phyloP scores from a whole-genome alignment of 805 yeast genomes.

The Ogataea siamensis region DNA sequence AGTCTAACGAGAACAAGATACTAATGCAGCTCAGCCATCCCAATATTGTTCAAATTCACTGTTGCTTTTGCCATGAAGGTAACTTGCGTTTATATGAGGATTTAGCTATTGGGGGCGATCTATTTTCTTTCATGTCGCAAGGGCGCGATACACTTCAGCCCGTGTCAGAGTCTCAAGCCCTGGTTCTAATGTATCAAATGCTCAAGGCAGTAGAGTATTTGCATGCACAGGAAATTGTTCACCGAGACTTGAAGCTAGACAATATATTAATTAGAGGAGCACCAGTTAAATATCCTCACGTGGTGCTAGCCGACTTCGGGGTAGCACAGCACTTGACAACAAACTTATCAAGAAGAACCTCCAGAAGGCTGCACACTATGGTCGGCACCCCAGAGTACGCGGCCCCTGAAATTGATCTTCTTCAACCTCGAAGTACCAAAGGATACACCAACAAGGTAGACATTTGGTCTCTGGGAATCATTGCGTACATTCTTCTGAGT shows the following conservation, averaged over 20 bases:
- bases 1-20: conserved; percentile 36
- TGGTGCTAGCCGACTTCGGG: conserved; percentile 71
- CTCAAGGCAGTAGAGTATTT: conserved; percentile 54
- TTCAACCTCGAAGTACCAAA: conserved; percentile 1
- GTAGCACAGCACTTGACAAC: conserved; percentile 32
- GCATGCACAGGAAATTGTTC: conserved; percentile 54
- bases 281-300: conserved; percentile 50
- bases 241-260: conserved; percentile 65
- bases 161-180: conserved; percentile 52
- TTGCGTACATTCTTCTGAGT: conserved; percentile 55
- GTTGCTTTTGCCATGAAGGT: conserved; percentile 63
- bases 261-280: conserved; percentile 58
- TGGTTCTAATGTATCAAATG: conserved; percentile 55
- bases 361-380: conserved; percentile 27
- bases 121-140: conserved; percentile 83
- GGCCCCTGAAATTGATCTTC: conserved; percentile 66
- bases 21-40: conserved; percentile 79
- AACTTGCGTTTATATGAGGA: conserved; percentile 90
- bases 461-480: conserved; percentile 67
- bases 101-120: conserved; percentile 94
- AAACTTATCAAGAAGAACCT: neutral
- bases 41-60: conserved; percentile 82
- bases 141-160: conserved; percentile 44
- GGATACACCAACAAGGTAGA: conserved; percentile 62
- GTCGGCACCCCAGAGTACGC: conserved; percentile 62